phyloP scores from a whole-genome alignment of 31 red algal species.

The Odonthalia washingtoniensis region DNA sequence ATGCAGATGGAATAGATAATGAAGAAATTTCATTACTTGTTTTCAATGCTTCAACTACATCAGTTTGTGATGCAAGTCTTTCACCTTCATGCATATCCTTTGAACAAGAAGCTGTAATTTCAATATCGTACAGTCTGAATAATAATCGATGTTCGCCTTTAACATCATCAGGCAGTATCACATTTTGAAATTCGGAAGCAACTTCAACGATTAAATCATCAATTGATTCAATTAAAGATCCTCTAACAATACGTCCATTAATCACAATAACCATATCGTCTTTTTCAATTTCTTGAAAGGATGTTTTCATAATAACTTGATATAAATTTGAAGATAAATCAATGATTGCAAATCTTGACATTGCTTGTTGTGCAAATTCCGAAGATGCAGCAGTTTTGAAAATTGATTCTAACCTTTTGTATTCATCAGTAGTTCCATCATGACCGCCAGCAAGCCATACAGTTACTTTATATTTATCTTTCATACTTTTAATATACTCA shows the following conservation, averaged over 20 bases:
- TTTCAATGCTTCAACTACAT: slow-evolving; percentile 5
- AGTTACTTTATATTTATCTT: neutral
- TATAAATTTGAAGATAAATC: slow-evolving; percentile 13
- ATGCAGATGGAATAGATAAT: neutral
- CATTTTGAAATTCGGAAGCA: slow-evolving; percentile 36
- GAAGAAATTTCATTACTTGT: neutral
- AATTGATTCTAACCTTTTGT: slow-evolving; percentile 9
- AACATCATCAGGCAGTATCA: neutral
- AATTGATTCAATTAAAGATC: neutral
- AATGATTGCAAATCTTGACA: slow-evolving; percentile 54
- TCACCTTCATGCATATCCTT: neutral
- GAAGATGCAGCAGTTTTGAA: slow-evolving; percentile 22
- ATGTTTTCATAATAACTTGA: slow-evolving; percentile 16
- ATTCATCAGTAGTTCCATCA: slow-evolving; percentile 18
- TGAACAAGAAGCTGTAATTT: slow-evolving; percentile 14
- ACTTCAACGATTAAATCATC: slow-evolving; percentile 63
- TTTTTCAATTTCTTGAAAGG: neutral
- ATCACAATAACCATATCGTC: slow-evolving; percentile 36
- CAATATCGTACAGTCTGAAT: slow-evolving; percentile 26
- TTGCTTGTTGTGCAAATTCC: slow-evolving; percentile 4
- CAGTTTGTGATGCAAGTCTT: neutral
- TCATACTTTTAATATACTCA: slow-evolving; percentile 18
- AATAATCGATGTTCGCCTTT: slow-evolving; percentile 32
- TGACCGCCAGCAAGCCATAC: slow-evolving; percentile 53
- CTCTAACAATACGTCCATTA: slow-evolving; percentile 46